Base-by-base conservation (phyloP, 208 protist genomes). In the Leptomonas seymouri region DNA sequence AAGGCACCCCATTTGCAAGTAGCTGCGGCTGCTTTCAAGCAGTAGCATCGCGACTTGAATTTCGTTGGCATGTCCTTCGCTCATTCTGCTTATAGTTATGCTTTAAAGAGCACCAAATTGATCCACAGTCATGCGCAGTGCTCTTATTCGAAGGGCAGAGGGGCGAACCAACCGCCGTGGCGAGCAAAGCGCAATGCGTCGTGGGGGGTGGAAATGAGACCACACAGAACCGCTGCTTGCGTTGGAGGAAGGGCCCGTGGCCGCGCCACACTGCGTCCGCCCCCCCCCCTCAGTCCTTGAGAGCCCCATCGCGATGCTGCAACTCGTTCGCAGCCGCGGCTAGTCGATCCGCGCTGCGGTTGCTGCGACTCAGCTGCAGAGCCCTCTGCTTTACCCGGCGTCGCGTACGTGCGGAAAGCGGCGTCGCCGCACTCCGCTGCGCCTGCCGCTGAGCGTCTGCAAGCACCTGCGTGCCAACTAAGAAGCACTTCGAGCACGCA, bases 401-500 rank as follows among this genome's bases (percentile, higher is more conserved):
- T 16, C 63, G 57, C 25, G 44, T 46, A 15, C 62, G 53, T 7
- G 62, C 31, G 16, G 61, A 49, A 12, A 76, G 56, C n/a, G 50
- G 31, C 46, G 21, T 30, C 15, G 20, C 23, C 16, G 60, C 48
- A 5, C 36, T 7, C 25, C 50, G 59, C 21, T 44, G 48, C 3
- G 27, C 12, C 36, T 62, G 62, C 28, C 34, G 70, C 54, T 67
- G 66, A 23, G 55, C 77, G n/a, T 68, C 62, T 3, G 57, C 39
- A 12, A 72, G 61, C 54, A 70, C 55, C 50, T 74, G 77, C 39
- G 60, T 67, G 18, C 54, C 54, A 18, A 53, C 81, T 18, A 83
- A 68, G 39, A 88, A 75, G 58, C 89, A 94, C 64, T 94, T 94
- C 11, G 85, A 79, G 49, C 89, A 94, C n/a, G 89, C 89, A 1